These are phyloP conservation scores for Talaromyces amestolkiae DNA, from an alignment of 2,329 filamentous ascomycete species.

Conservation along the genomic window DNA sequence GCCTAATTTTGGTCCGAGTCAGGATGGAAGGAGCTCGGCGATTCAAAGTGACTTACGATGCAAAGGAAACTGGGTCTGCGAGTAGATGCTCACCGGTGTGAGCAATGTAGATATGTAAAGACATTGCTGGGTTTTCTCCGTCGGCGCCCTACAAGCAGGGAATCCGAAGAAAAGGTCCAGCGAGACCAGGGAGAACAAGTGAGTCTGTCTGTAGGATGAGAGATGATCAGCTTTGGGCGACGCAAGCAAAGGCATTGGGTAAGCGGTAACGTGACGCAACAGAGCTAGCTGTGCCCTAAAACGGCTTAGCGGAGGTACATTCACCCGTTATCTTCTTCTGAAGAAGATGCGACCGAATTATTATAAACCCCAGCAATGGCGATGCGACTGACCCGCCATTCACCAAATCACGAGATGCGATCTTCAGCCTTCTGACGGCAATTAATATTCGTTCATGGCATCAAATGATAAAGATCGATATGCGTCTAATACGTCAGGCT, in stretches of 20 bases:
- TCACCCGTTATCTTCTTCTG: background rate
- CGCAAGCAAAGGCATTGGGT: constrained; percentile 1
- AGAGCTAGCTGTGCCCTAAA: constrained; percentile 7
- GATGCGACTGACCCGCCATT: background rate
- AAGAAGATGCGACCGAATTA: background rate
- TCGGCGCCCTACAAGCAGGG: constrained; percentile 27
- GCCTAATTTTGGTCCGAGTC: background rate
- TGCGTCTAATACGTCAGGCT: constrained; percentile 30
- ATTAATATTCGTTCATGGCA: constrained; percentile 33
- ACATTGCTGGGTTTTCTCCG: constrained; percentile 61
- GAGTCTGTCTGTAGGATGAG: background rate
- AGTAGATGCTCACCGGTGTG: constrained; percentile 85
- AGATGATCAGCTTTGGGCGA: background rate
- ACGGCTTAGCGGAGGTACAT: constrained; percentile 9
- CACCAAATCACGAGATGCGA: constrained; percentile 20
- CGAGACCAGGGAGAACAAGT: constrained; percentile 8
- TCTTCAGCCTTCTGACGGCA: constrained; percentile 16
- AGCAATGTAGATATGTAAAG: constrained; percentile 85
- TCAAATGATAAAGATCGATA: constrained; percentile 27
- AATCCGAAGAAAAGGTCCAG: constrained; percentile 19
- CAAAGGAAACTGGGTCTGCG: constrained; percentile 72
- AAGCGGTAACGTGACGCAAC: constrained; percentile 19
- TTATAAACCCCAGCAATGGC: background rate
- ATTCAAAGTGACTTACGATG: constrained; percentile 57
- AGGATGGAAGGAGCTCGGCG: background rate